Conservation (phyloP, 2,329 filamentous ascomycete species). For the Exophiala oligosperma region DNA sequence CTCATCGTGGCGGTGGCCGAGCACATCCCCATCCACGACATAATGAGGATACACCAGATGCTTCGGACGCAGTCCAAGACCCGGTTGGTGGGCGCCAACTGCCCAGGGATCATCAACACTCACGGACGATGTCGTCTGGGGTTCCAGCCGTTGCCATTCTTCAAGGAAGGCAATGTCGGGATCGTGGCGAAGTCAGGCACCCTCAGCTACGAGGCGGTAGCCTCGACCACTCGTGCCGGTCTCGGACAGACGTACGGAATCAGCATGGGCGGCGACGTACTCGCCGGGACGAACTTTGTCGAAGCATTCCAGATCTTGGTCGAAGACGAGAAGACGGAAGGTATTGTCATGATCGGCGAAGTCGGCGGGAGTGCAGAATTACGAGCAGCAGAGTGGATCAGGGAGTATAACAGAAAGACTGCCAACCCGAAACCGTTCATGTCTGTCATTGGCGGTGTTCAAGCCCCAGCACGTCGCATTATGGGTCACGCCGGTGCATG, state of each 20-base stretch:
- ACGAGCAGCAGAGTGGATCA: constrained; percentile 73
- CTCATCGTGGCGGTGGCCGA: constrained; percentile 78
- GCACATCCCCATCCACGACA: constrained; percentile 76
- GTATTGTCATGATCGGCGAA: constrained; percentile 71
- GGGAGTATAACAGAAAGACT: constrained; percentile 59
- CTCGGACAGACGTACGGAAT: constrained; percentile 76
- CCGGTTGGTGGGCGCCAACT: constrained; percentile 76
- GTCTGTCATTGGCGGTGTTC: constrained; percentile 67
- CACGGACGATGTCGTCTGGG: constrained; percentile 70
- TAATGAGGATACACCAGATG: constrained; percentile 71
- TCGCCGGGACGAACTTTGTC: constrained; percentile 72
- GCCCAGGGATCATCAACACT: constrained; percentile 75
- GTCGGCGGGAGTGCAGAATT: constrained; percentile 69
- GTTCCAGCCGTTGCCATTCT: constrained; percentile 75
- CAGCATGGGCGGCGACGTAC: constrained; percentile 73
- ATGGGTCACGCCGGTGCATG: constrained; percentile 83
- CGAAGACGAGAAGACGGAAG: constrained; percentile 66
- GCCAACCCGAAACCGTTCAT: constrained; percentile 71
- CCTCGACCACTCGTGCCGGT: constrained; percentile 70
- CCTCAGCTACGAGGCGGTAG: constrained; percentile 76
- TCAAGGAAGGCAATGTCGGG: constrained; percentile 67
- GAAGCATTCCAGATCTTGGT: constrained; percentile 69
- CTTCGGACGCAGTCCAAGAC: constrained; percentile 70
- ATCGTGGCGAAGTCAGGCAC: constrained; percentile 81
- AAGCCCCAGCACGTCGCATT: constrained; percentile 63